Percentiles rank a stretch among this genome's conserved stretches.
Conservation (phyloP, 2,329 filamentous ascomycete genomes). For the Monilinia fructicola region DNA sequence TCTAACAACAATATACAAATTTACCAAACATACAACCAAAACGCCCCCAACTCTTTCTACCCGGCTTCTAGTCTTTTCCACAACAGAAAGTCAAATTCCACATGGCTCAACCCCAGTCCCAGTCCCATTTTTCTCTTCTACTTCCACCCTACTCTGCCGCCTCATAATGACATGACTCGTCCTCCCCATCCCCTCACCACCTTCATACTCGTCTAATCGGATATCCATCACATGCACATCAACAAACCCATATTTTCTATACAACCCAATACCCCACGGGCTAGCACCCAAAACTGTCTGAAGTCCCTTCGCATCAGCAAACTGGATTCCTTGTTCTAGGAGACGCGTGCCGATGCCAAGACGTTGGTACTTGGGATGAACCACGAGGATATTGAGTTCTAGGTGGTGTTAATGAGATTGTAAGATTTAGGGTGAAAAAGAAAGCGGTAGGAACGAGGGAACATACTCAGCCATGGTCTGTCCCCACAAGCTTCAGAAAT, state of each 20-base stretch:
- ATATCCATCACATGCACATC: slow-evolving; percentile 31
- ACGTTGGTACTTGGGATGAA: slow-evolving; percentile 32
- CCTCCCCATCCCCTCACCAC: slow-evolving; percentile 17
- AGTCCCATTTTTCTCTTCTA: background rate
- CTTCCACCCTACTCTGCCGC: background rate
- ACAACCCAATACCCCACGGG: slow-evolving; percentile 32
- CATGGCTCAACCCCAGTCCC: background rate
- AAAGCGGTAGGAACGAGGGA: background rate
- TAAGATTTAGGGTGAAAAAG: background rate
- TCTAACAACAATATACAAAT: background rate
- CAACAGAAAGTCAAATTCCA: background rate
- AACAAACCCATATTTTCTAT: slow-evolving; percentile 34
- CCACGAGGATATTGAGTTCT: slow-evolving; percentile 32
- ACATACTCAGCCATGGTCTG: slow-evolving; percentile 34
- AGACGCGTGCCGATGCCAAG: slow-evolving; percentile 34
- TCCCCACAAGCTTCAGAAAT: slow-evolving; percentile 30
- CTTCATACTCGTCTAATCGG: slow-evolving; percentile 36
- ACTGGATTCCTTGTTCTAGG: slow-evolving; percentile 29
- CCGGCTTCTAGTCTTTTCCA: too few relatives aligned
- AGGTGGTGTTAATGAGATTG: background rate
- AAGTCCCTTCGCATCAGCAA: slow-evolving; percentile 29
- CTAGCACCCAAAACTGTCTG: slow-evolving; percentile 37
- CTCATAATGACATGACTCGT: slow-evolving; percentile 17
- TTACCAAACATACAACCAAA: background rate
- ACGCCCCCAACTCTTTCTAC: background rate